Percentiles rank a stretch among this genome's conserved stretches.
Evolutionary conservation across 2,329 filamentous ascomycete species (phyloP).

Genomic region (Macrophomina tecta): DNA sequence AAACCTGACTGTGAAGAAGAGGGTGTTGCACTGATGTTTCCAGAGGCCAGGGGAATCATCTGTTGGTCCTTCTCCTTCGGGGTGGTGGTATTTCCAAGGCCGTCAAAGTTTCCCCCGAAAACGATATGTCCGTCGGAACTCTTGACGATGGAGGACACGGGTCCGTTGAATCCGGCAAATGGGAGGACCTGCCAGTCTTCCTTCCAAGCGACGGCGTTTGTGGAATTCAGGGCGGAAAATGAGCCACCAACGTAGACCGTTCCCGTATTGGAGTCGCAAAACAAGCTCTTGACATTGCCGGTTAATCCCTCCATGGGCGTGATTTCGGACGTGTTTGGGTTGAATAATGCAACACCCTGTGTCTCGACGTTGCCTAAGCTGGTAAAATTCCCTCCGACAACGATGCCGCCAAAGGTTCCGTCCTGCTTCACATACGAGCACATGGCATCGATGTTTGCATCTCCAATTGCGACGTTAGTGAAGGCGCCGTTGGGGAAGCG

Average conservation of each 20-base stretch:
- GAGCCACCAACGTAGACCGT: conserved; percentile 92
- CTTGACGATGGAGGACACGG: conserved; percentile 83
- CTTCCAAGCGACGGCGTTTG: conserved; percentile 87
- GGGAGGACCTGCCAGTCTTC: conserved; percentile 79
- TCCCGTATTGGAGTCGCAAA: conserved; percentile 77
- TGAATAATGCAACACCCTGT: conserved; percentile 78
- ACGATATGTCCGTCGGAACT: conserved; percentile 82
- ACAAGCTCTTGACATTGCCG: conserved; percentile 80
- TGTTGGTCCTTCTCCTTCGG: conserved; percentile 74
- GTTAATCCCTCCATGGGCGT: conserved; percentile 79
- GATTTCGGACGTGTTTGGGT: conserved; percentile 72
- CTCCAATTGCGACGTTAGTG: conserved; percentile 73
- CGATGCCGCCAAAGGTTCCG: conserved; percentile 72
- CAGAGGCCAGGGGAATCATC: conserved; percentile 82
- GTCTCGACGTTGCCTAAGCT: conserved; percentile 79
- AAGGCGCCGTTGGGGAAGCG: conserved; percentile 87
- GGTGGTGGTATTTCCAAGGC: conserved; percentile 82
- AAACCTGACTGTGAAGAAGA: conserved; percentile 69
- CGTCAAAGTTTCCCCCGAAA: conserved; percentile 90
- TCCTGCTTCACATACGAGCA: conserved; percentile 72
- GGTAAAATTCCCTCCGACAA: conserved; percentile 95
- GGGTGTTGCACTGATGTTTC: conserved; percentile 71
- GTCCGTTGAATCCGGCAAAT: conserved; percentile 94
- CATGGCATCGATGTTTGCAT: conserved; percentile 87
- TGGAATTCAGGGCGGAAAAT: conserved; percentile 80